phyloP scores from a whole-genome alignment of 352 stramenopile species.

The Lagenidium sp. region DNA sequence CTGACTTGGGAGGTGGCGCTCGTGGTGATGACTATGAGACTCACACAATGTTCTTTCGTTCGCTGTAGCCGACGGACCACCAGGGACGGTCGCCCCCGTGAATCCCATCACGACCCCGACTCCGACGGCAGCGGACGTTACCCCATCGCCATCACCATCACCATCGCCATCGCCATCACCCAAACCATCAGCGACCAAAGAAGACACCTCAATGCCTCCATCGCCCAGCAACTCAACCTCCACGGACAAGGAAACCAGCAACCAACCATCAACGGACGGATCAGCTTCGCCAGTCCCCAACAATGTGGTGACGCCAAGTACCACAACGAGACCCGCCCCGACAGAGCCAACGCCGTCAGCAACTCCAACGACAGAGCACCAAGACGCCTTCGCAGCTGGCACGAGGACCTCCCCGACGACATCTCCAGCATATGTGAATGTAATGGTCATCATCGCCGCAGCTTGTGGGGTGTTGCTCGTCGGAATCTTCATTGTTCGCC shows the following conservation, averaged over 20 bases:
- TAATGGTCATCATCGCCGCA: conserved; percentile 32
- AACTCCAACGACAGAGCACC: not conserved
- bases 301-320: not conserved
- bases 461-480: conserved; percentile 33
- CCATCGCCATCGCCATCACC: too few relatives aligned
- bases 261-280: too few relatives aligned
- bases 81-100: not conserved
- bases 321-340: not conserved
- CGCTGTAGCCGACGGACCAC: not conserved
- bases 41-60: too few relatives aligned
- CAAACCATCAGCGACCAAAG: too few relatives aligned
- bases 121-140: not conserved
- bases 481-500: conserved; percentile 33
- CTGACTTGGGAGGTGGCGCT: too few relatives aligned
- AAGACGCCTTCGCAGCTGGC: conserved; percentile 8
- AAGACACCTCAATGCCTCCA: too few relatives aligned
- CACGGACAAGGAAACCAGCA: too few relatives aligned
- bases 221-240: too few relatives aligned
- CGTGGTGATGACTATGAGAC: too few relatives aligned
- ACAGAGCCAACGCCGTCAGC: conserved; percentile 3
- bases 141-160: not conserved
- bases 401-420: conserved; percentile 1
- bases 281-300: too few relatives aligned
- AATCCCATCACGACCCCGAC: not conserved
- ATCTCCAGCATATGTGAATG: conserved; percentile 26